Conservation (phyloP, 257 asterid species). For the Gentiana straminea region DNA sequence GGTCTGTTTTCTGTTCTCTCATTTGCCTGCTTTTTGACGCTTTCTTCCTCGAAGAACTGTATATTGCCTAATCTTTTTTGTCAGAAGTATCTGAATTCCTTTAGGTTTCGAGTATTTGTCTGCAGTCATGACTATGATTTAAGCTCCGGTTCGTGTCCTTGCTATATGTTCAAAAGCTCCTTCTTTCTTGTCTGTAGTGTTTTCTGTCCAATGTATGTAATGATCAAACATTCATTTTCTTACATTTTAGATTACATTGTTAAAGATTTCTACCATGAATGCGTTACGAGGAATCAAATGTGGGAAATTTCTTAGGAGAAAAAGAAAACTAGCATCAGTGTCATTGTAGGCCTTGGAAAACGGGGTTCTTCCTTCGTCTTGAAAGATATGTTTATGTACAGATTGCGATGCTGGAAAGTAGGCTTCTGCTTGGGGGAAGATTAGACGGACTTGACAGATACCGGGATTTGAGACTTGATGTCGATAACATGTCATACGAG, state of each 20-base stretch:
- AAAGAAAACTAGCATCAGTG: too few species aligned
- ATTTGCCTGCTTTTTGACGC: not conserved
- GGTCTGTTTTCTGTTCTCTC: slow-evolving; percentile 18
- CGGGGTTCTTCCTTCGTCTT: too few species aligned
- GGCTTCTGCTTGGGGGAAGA: slow-evolving; percentile 57
- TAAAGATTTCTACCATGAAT: not conserved
- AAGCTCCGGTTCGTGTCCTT: too few species aligned
- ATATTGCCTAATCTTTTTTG: not conserved
- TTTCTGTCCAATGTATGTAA: too few species aligned
- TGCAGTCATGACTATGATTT: too few species aligned
- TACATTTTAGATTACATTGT: not conserved
- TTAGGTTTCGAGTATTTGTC: too few species aligned
- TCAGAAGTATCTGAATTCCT: not conserved
- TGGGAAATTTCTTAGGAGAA: too few species aligned
- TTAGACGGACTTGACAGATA: slow-evolving; percentile 34
- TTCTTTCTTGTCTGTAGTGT: too few species aligned
- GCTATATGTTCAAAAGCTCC: too few species aligned
- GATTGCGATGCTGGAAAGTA: slow-evolving; percentile 69
- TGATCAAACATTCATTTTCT: too few species aligned
- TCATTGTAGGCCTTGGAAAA: too few species aligned
- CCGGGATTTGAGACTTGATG: slow-evolving; percentile 65
- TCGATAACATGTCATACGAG: slow-evolving; percentile 85
- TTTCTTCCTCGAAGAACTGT: not conserved
- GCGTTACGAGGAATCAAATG: too few species aligned
- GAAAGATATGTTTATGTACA: slow-evolving; percentile 13